Base-by-base conservation (phyloP, 2,329 filamentous ascomycete genomes). In the Pestalotiopsis fici region DNA sequence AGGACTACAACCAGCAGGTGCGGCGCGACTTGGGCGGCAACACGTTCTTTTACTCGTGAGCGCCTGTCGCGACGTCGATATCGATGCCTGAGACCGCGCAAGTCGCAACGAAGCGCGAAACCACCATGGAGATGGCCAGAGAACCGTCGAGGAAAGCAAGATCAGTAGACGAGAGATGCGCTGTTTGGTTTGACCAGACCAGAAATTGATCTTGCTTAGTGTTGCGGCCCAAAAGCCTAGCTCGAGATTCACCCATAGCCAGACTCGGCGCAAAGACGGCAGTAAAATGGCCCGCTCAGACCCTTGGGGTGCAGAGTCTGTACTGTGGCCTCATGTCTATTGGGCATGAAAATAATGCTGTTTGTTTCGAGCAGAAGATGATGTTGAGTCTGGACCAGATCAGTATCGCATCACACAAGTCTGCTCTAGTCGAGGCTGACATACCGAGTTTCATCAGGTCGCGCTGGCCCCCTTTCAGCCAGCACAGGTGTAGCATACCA, bases 21-120 rank as follows among this genome's bases (percentile, higher is more conserved):
- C 88, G 93, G 73, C 92, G 94, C 75, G 96, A 99, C 81, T 87
- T 88, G 13, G 91, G 94, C 66, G 96, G 96, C 13, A 99, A 99
- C 80, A 90, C 93, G 0, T 98, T 98, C 79, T 99, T 99, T 85
- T 95, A 94, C 78, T 86, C 88, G 54, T 86, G 77, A 77, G 78
- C 73, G 78, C 35, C 25, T 21, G 18, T 31, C 27, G 31, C 28
- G 27, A 27, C 27, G n/a, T 31, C 55, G 12, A 23, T 23, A 27
- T 31, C n/a, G n/a, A 18, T 50, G 31, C 31, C 9, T n/a, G 43
- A 7, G n/a, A 50, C 43, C n/a, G 43, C 4, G n/a, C 11, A 18
- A 18, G 43, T 50, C n/a, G 43, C 43, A 11, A 35, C 31, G 1
- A 35, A 6, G 11, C 6, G 31, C 7, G 4, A 35, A 35, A 11